These are phyloP conservation scores for Juglanconis juglandina DNA, from an alignment of 2,329 filamentous ascomycete genomes.

Conservation along the genomic window DNA sequence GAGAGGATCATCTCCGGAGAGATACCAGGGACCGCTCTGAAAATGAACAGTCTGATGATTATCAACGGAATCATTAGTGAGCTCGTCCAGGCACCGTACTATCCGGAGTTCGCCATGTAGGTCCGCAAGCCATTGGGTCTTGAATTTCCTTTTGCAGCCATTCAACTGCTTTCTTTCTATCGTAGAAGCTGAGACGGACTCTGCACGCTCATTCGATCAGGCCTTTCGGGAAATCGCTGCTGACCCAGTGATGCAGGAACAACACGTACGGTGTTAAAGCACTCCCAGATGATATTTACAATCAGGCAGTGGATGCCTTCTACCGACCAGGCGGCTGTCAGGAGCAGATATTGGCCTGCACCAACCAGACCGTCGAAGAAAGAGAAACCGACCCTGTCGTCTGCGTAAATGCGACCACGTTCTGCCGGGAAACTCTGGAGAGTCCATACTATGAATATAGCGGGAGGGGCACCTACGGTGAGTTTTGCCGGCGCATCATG, in stretches of 20 bases:
- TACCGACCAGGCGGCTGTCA: constrained; percentile 41
- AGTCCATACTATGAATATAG: neutral
- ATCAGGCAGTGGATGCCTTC: constrained; percentile 16
- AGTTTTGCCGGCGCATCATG: neutral
- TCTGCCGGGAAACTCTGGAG: neutral
- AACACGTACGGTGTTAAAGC: constrained; percentile 40
- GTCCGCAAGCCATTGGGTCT: constrained; percentile 40
- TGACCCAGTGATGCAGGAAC: constrained; percentile 39
- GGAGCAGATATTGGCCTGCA: constrained; percentile 37
- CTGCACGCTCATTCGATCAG: no score
- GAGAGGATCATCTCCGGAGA: constrained; percentile 1
- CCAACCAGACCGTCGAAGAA: neutral
- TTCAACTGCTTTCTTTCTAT: no score
- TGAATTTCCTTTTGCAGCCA: constrained; percentile 40
- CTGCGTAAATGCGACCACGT: neutral
- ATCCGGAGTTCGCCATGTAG: constrained; percentile 20
- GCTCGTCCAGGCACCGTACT: constrained; percentile 7
- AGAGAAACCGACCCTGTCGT: neutral
- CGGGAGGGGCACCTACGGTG: constrained; percentile 43
- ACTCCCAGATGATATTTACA: constrained; percentile 19
- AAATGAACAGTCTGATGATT: constrained; percentile 12
- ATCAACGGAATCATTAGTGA: constrained; percentile 19
- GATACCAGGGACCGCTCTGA: neutral
- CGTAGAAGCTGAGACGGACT: no score
- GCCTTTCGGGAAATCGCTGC: neutral